Percentiles rank a stretch among this genome's conserved stretches.
Evolutionary conservation across 768 basidiomycete genomes (phyloP).

Genomic region (Russula compacta): DNA sequence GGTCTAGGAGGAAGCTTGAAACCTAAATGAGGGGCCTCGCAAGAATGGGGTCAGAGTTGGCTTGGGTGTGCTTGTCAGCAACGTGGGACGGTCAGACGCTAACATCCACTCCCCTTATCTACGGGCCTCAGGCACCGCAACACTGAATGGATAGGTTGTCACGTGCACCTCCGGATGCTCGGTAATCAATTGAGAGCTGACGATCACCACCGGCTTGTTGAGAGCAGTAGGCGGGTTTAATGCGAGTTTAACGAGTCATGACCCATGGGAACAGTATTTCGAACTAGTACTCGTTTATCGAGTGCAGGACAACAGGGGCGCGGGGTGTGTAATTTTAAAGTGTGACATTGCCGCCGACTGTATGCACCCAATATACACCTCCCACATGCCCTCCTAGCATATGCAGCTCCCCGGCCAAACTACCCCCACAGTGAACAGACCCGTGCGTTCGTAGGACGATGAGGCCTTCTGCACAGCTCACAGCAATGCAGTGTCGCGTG

Average conservation of each 20-base stretch:
- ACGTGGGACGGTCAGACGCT: neutral
- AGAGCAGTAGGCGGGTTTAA: neutral
- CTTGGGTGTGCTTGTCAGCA: slow-evolving; percentile 5
- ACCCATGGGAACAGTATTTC: neutral
- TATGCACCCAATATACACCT: no score
- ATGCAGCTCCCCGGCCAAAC: neutral
- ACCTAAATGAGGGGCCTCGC: slow-evolving; percentile 26
- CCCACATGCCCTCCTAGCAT: neutral
- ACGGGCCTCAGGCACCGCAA: no score
- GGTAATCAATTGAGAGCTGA: neutral
- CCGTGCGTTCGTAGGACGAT: neutral
- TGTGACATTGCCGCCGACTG: neutral
- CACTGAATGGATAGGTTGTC: neutral
- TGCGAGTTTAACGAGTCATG: neutral
- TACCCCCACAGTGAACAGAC: neutral
- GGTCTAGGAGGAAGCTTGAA: slow-evolving; percentile 27
- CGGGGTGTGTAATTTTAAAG: neutral
- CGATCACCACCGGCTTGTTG: neutral
- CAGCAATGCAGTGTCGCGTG: slow-evolving; percentile 2
- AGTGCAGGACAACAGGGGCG: neutral
- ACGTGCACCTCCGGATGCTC: neutral
- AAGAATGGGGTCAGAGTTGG: slow-evolving; percentile 25
- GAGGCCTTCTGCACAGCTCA: neutral
- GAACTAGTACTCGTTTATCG: neutral
- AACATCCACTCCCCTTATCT: neutral